Evolutionary conservation across 2,329 filamentous ascomycete species (phyloP).

Genomic region (Colletotrichum aenigma): DNA sequence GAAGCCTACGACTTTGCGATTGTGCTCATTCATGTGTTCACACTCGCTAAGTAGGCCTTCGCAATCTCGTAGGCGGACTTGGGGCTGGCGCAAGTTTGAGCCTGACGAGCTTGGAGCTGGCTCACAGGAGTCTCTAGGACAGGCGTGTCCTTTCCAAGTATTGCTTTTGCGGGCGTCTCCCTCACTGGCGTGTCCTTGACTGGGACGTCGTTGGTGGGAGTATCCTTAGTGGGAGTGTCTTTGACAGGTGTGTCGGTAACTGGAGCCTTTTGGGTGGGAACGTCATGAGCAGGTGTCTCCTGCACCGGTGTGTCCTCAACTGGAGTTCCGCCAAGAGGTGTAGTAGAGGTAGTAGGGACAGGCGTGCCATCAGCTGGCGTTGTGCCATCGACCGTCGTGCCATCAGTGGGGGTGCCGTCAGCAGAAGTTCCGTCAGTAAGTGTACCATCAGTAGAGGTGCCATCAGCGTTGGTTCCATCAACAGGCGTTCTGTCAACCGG

Average conservation of each 20-base stretch:
- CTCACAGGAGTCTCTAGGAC: neutral
- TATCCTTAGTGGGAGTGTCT: neutral
- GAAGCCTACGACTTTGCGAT: fast-evolving
- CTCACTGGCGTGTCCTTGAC: neutral
- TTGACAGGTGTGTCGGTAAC: neutral
- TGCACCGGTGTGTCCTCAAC: neutral
- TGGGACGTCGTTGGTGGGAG: neutral
- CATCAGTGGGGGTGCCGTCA: neutral
- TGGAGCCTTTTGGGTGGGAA: fast-evolving
- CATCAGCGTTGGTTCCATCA: neutral
- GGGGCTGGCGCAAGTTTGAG: fast-evolving
- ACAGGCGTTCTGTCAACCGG: neutral
- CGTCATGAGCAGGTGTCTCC: neutral
- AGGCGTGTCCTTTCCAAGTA: neutral
- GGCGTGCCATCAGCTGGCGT: neutral
- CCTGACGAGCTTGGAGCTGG: neutral
- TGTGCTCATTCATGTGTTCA: neutral
- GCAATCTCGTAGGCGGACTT: neutral
- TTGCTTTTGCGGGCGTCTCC: neutral
- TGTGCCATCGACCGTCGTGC: neutral
- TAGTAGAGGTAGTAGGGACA: neutral
- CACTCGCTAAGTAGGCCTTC: neutral
- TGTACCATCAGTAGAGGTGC: neutral
- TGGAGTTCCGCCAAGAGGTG: neutral
- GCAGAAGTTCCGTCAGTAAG: neutral